Evolutionary conservation across 1,284 basidiomycete species (phyloP), one percentile per base, ranked within the genome.

Genomic region (Pascua guehoae): DNA sequence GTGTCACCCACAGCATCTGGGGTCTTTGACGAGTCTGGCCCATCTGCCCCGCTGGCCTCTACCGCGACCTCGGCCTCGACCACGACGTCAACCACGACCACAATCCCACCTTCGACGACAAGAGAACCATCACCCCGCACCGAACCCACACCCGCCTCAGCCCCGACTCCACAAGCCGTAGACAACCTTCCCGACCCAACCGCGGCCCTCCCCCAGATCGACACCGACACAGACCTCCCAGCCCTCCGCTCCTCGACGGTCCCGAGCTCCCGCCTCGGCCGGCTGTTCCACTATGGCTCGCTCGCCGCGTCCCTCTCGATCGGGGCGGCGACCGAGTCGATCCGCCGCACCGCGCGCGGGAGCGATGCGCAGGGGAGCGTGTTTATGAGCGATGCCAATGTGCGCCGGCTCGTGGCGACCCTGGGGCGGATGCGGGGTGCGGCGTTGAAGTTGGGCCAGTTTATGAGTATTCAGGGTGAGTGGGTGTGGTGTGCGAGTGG

Each of bases 401-500:
- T 98, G 53, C 86, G 87, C 51, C 84, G 95, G 2, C 81, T 99
- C 0, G 95, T 98, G 0, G 86, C 88, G 10, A 97, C 96, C 69
- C 81, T 98, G 14, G 88, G 90, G 0, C 85, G 88, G 67, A 98
- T 98, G 95, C 82, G 95, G 16, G 95, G 95, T 0, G 95, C 96
- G 0, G 96, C 95, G 0, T 81, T 99, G 58, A 98, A 99, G 78
- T 79, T 98, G 2, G 95, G 95, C 0, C 96, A 98, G 71, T 98
- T 98, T 70, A 83, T 98, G 81, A 94, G 90, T 68, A 98, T 98
- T 42, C 95, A 99, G 83, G 91, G 91, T 90, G 41, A 44, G 74
- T 58, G 24, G 24, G 24, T 32, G 24, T 32, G 24, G 24, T 39
- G 41, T 14, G 16, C 9, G 12, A 38, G 43, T 32, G 24, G 24